These are phyloP conservation scores for Plasmodium malariae DNA, from an alignment of 169 alveolate genomes.

Conservation along the genomic window DNA sequence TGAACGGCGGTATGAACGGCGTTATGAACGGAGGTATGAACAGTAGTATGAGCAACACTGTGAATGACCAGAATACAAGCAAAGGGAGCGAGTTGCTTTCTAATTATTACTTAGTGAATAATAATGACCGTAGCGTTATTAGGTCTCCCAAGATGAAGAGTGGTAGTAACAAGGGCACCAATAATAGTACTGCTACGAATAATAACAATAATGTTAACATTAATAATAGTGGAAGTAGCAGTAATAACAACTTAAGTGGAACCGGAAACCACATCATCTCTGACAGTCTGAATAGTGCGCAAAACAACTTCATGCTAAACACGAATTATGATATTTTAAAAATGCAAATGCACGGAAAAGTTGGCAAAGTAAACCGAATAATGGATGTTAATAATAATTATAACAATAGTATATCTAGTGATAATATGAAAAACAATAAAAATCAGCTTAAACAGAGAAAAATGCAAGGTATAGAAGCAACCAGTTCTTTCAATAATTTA, in stretches of 20 bases:
- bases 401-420: neutral
- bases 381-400: constrained; percentile 16
- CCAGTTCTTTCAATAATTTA: neutral
- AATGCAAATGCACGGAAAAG: constrained; percentile 1
- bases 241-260: neutral
- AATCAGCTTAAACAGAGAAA: neutral
- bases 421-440: constrained; percentile 1
- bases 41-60: neutral
- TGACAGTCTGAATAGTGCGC: neutral
- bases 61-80: neutral
- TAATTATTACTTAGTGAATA: neutral
- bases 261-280: neutral
- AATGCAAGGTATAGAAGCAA: neutral
- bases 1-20: neutral
- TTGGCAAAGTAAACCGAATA: neutral
- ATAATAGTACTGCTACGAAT: neutral
- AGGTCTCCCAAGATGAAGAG: neutral
- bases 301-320: neutral
- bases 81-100: neutral
- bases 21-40: neutral
- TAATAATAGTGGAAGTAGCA: neutral
- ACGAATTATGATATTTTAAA: neutral
- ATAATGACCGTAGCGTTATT: neutral
- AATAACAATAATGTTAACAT: neutral
- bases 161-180: neutral